Evolutionary conservation across 331 rosid species (phyloP), one percentile per base, ranked within the genome.

Genomic region (Acacia pycnantha): DNA sequence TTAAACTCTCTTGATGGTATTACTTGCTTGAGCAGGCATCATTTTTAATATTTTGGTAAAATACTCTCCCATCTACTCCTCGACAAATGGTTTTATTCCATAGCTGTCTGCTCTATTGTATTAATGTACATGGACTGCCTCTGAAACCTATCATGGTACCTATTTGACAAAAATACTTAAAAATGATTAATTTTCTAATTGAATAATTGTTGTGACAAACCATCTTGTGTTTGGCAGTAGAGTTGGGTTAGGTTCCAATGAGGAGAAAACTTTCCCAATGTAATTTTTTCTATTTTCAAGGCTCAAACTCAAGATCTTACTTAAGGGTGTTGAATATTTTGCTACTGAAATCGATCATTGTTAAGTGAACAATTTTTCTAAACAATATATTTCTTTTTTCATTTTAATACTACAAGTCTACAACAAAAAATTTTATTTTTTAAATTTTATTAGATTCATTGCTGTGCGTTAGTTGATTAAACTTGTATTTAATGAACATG

Each of bases 111-210:
- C 44, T 67, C 16, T 67, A 37, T 33, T 66, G 11, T 19, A 5
- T 37, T 31, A 16, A 31, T 61, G 19, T 67, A 19, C 7, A 67
- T 2, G 15, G 48, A 37, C 15, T 4, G 3, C 47, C 43, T 37
- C n/a, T 67, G 24, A 35, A 37, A 37, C 21, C 8, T 18, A 35
- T n/a, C 14, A 9, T 24, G 4, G 1, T 19, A 69, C 50, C 31
- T 69, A 69, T 69, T 69, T 40, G 31, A 69, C 73, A 24, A 40
- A 69, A 69, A 69, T 69, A 56, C 64, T n/a, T n/a, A n/a, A n/a
- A n/a, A 7, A n/a, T 56, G 29, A 8, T 56, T 22, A 56, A 5
- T 21, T 56, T n/a, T n/a, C 26, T 56, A 56, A 56, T 56, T n/a
- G 64, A 56, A 56, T 12, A 54, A 21, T n/a, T 54, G 27, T 54